These are phyloP conservation scores for Linderina pennispora DNA, from an alignment of 192 early-diverging fungal genomes.

Conservation along the genomic window DNA sequence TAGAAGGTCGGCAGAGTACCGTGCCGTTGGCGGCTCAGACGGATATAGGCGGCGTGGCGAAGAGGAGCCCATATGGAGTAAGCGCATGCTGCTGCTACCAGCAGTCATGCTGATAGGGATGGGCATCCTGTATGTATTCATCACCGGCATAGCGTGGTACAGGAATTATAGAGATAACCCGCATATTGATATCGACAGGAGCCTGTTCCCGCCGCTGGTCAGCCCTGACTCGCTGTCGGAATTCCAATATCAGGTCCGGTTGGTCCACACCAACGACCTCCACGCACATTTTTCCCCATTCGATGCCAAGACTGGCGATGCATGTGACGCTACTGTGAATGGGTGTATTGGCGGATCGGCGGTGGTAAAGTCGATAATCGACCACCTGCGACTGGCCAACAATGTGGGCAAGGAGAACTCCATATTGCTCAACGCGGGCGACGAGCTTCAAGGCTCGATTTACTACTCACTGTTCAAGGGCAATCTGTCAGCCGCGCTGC, in stretches of 20 bases:
- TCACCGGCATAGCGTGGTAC: slow-evolving; percentile 17
- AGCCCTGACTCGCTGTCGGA: slow-evolving; percentile 1
- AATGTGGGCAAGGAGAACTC: slow-evolving; percentile 37
- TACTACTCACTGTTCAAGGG: slow-evolving; percentile 65
- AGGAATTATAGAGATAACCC: slow-evolving; percentile 13
- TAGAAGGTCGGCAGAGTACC: too few relatives aligned
- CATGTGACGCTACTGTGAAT: slow-evolving; percentile 34
- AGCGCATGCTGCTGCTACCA: slow-evolving; percentile 28
- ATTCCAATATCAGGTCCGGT: slow-evolving; percentile 29
- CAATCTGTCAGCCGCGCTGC: slow-evolving; percentile 48
- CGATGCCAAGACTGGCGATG: slow-evolving; percentile 37
- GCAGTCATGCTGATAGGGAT: slow-evolving; percentile 14
- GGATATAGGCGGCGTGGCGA: neutral
- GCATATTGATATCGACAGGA: slow-evolving; percentile 1
- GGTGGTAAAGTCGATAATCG: slow-evolving; percentile 57
- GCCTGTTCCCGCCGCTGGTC: slow-evolving; percentile 18
- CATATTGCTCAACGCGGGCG: slow-evolving; percentile 70
- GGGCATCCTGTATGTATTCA: slow-evolving; percentile 8
- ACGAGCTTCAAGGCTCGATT: slow-evolving; percentile 59
- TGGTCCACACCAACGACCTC: slow-evolving; percentile 57
- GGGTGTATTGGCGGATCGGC: slow-evolving; percentile 61
- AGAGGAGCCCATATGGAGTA: slow-evolving; percentile 32
- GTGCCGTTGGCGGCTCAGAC: too few relatives aligned
- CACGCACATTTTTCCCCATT: slow-evolving; percentile 48
- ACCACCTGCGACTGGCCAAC: slow-evolving; percentile 45